Evolutionary conservation across 257 asterid species (phyloP).

Genomic region (Nyctanthes arbortristis): DNA sequence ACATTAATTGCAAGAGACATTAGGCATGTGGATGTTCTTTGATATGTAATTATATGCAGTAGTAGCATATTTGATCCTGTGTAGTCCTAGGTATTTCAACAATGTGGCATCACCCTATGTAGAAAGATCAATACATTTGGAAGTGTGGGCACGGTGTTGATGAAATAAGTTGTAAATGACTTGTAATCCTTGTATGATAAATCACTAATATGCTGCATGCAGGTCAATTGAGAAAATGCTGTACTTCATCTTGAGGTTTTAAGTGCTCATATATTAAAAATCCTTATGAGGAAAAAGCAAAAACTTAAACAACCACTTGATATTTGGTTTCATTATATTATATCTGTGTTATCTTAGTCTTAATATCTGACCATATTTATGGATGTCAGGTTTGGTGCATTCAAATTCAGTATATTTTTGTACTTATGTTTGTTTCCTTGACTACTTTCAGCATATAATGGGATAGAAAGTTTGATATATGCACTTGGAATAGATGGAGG

Average conservation of each 20-base stretch:
- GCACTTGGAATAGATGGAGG: slow-evolving; percentile 70
- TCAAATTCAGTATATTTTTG: slow-evolving; percentile 3
- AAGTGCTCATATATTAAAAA: slow-evolving; percentile 5
- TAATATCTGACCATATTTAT: background rate
- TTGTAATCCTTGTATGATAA: slow-evolving; percentile 9
- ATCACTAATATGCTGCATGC: slow-evolving; percentile 10
- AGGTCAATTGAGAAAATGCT: slow-evolving; percentile 10
- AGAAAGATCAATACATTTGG: background rate
- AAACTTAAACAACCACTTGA: background rate
- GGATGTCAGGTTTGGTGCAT: background rate
- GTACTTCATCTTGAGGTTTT: background rate
- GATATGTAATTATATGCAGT: background rate
- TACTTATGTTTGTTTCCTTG: slow-evolving; percentile 8
- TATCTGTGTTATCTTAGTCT: background rate
- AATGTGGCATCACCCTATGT: background rate
- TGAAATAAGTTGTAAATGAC: slow-evolving; percentile 5
- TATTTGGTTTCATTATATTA: background rate
- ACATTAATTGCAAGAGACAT: slow-evolving; percentile 10
- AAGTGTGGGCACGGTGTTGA: background rate
- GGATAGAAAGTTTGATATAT: slow-evolving; percentile 40
- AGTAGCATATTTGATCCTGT: slow-evolving; percentile 4
- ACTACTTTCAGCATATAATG: slow-evolving; percentile 49
- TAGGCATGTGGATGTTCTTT: background rate
- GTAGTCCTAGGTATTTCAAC: background rate
- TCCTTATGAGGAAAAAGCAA: background rate